Base-by-base conservation (phyloP, 257 asterid species). In the Lithospermum erythrorhizon region DNA sequence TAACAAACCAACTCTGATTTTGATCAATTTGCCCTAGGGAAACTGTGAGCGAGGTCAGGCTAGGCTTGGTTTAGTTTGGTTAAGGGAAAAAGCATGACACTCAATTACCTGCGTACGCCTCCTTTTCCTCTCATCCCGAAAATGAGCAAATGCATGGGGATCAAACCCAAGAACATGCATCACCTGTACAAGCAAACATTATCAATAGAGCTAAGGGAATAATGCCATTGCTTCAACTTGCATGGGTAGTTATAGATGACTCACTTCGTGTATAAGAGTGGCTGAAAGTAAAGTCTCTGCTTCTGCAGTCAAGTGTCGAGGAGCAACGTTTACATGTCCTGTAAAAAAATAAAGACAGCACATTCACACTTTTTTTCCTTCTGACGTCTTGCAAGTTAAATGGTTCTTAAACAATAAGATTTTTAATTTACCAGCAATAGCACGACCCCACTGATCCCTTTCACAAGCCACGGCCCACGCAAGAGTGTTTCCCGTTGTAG, bases 391-490 rank as follows among this genome's bases (percentile, higher is more conserved):
- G 15, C 53, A 25, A 6, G 20, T 18, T 30, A 61, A 45, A 70
- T 35, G 52, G 56, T 35, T 2, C 10, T 52, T 25, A 48, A 45
- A 54, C 57, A 57, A 45, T 54, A 59, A 68, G 52, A 6, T 24
- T 22, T 35, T 62, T 65, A 63, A 55, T 53, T 68, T 82, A 89
- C 97, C 97, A 61, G 97, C 97, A 58, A 90, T 84, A 60, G 97
- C 97, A 66, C 97, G 97, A 51, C 97, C 97, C 97, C 97, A 90
- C 71, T 90, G 97, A 75, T 90, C 97, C 65, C 97, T 95, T 73
- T 90, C 97, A 52, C 97, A 90, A n/a, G 97, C 95, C 67, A 90
- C 97, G 6, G 97, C 97, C 97, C 97, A 90, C 9, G 97, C 97
- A 49, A 90, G 82, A 57, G 97, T 90, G 73, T 85, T 87, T 54